Evolutionary conservation across 2,329 filamentous ascomycete species (phyloP), one percentile per base, ranked within the genome.

Genomic region (Colletotrichum simmondsii): DNA sequence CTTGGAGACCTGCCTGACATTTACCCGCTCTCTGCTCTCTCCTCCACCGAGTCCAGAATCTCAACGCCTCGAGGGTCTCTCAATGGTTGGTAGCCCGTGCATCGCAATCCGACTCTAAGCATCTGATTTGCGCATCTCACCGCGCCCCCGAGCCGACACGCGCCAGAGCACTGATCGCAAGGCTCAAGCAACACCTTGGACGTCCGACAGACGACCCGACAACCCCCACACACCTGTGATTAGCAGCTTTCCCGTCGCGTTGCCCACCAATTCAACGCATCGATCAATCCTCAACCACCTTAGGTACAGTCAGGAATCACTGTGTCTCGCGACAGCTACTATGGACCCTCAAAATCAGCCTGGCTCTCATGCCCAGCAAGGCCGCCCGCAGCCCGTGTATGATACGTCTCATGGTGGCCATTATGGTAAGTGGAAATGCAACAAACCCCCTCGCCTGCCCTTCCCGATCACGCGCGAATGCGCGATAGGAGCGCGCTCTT

Each of bases 381-480:
- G 85, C 78, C 89, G 90, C 76, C 86, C 88, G 75, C 87, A 89
- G 78, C 91, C 91, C 19, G 88, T 90, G n/a, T 95, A 95, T 81
- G 93, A 95, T 83, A 90, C 90, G 63, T 88, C 86, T 77, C 91
- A 93, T 80, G 93, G 92, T 74, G 93, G 93, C 65, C 93, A 95
- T 82, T 95, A 95, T 85, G 93, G 93, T 94, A 85, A 84, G 88
- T 16, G 37, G 26, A n/a, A 37, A 54, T 14, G 35, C 46, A 53
- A 5, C 8, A 28, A 53, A 5, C 8, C 30, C 53, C 28, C 30
- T 26, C 24, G 82, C 75, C 74, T 72, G 14, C 53, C 66, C 32
- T 53, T 14, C 22, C 49, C 22, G n/a, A 26, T 28, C 28, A 49
- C 28, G 66, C 61, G 16, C 46, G 12, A 49, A 49, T 22, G 52